Evolutionary conservation across 305 asterid species (phyloP).

Genomic region (Solanum hybrid): DNA sequence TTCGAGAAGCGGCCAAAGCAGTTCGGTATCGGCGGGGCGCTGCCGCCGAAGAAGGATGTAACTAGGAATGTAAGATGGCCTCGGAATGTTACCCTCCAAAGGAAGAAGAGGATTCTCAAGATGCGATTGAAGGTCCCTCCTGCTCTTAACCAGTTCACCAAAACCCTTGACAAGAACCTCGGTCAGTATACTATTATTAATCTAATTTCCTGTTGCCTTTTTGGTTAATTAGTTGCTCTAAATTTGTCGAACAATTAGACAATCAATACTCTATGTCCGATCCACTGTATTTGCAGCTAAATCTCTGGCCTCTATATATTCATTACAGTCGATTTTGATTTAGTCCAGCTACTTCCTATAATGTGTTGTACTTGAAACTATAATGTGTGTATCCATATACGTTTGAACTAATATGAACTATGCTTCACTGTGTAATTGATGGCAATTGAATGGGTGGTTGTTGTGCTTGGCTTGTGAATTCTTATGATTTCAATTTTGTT

Average conservation of each 20-base stretch:
- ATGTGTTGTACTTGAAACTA: not conserved
- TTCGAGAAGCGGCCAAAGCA: conserved; percentile 30
- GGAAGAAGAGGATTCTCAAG: conserved; percentile 76
- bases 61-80: conserved; percentile 84
- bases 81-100: conserved; percentile 62
- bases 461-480: not conserved
- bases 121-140: conserved; percentile 95
- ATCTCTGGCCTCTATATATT: not conserved
- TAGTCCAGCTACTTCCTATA: not conserved
- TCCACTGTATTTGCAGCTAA: not conserved
- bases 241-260: not conserved
- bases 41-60: conserved; percentile 84
- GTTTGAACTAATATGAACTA: not conserved
- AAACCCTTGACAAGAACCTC: conserved; percentile 76
- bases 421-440: not conserved
- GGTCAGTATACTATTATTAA: conserved; percentile 5
- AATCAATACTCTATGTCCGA: not conserved
- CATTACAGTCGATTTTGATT: not conserved
- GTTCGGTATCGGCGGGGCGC: not conserved
- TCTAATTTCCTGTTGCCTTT: not conserved
- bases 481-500: not conserved
- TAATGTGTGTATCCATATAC: not conserved
- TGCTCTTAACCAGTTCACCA: conserved; percentile 78
- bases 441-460: not conserved
- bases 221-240: not conserved